These are phyloP conservation scores for Globisporangium okanoganense DNA, from an alignment of 352 stramenopile genomes.

Conservation along the genomic window DNA sequence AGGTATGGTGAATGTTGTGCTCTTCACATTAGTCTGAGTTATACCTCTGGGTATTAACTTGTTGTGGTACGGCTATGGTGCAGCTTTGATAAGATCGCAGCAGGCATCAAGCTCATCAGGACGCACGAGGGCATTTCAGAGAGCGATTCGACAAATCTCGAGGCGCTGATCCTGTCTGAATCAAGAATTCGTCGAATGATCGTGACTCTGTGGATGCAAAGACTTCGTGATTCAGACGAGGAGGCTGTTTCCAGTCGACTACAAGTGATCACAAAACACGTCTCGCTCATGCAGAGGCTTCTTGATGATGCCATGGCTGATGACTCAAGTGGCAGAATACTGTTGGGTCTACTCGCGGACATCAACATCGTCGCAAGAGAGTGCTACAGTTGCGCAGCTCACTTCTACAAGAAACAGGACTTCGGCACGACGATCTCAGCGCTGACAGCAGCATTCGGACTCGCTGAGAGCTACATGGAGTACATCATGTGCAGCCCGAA, in stretches of 20 bases:
- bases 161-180: constrained; percentile 37
- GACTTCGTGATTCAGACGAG: background rate
- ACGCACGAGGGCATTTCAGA: background rate
- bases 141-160: constrained; percentile 16
- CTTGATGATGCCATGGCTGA: constrained; percentile 35
- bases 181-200: constrained; percentile 41
- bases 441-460: constrained; percentile 40
- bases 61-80: constrained; percentile 14
- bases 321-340: constrained; percentile 20
- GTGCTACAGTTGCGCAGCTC: constrained; percentile 47
- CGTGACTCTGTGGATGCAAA: constrained; percentile 24
- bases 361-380: constrained; percentile 62
- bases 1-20: constrained; percentile 21
- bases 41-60: background rate
- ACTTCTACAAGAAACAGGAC: constrained; percentile 46
- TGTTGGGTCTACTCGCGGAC: constrained; percentile 42
- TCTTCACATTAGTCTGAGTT: too few species aligned
- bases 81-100: constrained; percentile 20
- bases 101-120: constrained; percentile 1
- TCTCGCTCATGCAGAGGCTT: constrained; percentile 26
- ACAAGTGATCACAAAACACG: constrained; percentile 22
- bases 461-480: constrained; percentile 56
- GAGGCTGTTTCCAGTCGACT: background rate
- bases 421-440: constrained; percentile 34
- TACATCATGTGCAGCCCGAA: constrained; percentile 52